phyloP scores from a whole-genome alignment of 805 yeast genomes.

The Suhomyces sp. region DNA sequence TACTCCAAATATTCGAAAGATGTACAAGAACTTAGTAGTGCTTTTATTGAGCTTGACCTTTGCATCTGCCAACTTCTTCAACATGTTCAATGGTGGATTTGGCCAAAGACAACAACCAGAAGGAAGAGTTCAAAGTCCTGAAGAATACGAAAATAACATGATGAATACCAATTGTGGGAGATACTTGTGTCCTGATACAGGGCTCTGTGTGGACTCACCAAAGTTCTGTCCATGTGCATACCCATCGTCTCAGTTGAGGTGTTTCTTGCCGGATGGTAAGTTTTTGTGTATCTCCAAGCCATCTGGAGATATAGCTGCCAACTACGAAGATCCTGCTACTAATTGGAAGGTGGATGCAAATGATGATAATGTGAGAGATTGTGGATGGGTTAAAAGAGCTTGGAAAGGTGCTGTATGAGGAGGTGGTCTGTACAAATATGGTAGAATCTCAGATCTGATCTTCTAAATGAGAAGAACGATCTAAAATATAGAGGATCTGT shows the following conservation, averaged over 20 bases:
- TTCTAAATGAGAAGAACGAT: too few relatives aligned
- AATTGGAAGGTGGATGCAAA: slow-evolving; percentile 50
- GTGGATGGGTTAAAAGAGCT: slow-evolving; percentile 81
- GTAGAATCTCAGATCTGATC: too few relatives aligned
- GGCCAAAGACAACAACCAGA: slow-evolving; percentile 24
- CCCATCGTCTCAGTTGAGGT: slow-evolving; percentile 80
- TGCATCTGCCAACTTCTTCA: slow-evolving; percentile 33
- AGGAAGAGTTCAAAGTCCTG: slow-evolving; percentile 24
- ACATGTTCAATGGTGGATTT: slow-evolving; percentile 25
- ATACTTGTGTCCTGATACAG: slow-evolving; percentile 82
- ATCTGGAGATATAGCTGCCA: slow-evolving; percentile 37
- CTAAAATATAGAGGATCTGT: too few relatives aligned
- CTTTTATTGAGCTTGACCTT: slow-evolving; percentile 13
- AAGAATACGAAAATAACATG: slow-evolving; percentile 38
- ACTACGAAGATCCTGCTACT: slow-evolving; percentile 40
- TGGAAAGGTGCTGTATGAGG: slow-evolving; percentile 50
- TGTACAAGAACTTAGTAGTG: slow-evolving; percentile 9
- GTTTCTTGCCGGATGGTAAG: slow-evolving; percentile 68
- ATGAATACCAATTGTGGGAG: slow-evolving; percentile 51
- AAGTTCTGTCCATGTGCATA: slow-evolving; percentile 87
- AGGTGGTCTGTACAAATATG: too few relatives aligned
- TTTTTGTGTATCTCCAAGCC: slow-evolving; percentile 86
- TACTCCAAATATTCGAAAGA: too few relatives aligned
- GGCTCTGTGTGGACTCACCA: slow-evolving; percentile 68
- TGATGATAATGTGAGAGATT: slow-evolving; percentile 62